These are phyloP conservation scores for Fusarium udum DNA, from an alignment of 2,329 filamentous ascomycete genomes.

Conservation along the genomic window DNA sequence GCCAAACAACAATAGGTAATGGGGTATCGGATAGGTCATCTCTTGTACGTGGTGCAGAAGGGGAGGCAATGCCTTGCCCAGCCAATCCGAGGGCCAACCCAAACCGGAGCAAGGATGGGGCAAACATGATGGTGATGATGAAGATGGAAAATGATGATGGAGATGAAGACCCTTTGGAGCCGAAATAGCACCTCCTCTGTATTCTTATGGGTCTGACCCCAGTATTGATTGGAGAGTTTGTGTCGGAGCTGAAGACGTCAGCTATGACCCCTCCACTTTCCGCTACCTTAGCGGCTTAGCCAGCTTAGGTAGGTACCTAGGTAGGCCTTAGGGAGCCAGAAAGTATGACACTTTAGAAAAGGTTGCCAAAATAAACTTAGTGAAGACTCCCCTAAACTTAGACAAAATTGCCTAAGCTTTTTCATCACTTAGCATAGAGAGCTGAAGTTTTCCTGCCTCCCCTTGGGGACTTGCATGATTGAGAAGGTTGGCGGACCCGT, in stretches of 20 bases:
- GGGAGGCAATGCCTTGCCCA: constrained; percentile 33
- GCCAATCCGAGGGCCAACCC: constrained; percentile 46
- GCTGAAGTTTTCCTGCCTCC: background rate
- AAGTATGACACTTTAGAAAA: background rate
- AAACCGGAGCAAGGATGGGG: constrained; percentile 36
- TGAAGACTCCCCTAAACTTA: background rate
- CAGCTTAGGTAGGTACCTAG: background rate
- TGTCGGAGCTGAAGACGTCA: constrained; percentile 25
- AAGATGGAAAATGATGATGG: background rate
- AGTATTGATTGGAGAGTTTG: background rate
- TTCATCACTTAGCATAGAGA: background rate
- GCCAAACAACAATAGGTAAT: constrained; percentile 93
- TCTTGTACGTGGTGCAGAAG: constrained; percentile 31
- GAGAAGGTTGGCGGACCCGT: background rate
- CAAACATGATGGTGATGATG: constrained; percentile 21
- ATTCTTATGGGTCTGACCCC: background rate
- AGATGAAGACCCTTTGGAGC: background rate
- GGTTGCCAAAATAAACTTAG: background rate
- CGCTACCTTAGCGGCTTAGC: background rate
- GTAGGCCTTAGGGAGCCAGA: background rate
- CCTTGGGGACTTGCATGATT: background rate
- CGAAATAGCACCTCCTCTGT: background rate
- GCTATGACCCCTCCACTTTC: constrained; percentile 32
- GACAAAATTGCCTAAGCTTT: background rate
- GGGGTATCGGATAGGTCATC: constrained; percentile 68